Conservation (phyloP, 139 green algal genomes). For the Edaphochlamys debaryana region DNA sequence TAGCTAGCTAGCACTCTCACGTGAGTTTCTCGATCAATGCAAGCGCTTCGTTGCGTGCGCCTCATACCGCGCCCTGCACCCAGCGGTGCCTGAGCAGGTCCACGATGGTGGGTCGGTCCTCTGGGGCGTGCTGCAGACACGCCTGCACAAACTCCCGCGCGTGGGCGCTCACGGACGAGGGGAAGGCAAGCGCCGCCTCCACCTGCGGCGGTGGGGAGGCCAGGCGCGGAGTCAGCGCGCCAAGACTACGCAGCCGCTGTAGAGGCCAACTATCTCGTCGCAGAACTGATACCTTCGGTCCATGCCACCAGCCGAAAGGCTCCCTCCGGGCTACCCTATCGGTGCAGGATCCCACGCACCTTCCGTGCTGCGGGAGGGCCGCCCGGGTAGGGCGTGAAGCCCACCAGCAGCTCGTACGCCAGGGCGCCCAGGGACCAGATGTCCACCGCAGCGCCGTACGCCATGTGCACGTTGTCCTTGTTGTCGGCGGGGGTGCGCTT, state of each 20-base stretch:
- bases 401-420: slow-evolving; percentile 62
- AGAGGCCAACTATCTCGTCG: too few species aligned
- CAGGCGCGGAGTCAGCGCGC: too few species aligned
- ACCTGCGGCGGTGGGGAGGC: too few species aligned
- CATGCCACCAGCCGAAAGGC: too few species aligned
- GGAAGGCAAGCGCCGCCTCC: too few species aligned
- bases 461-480: slow-evolving; percentile 37
- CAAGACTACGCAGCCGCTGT: too few species aligned
- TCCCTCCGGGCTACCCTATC: too few species aligned
- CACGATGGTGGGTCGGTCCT: slow-evolving; percentile 36
- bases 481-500: slow-evolving; percentile 51
- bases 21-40: too few species aligned
- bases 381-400: slow-evolving; percentile 1
- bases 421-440: slow-evolving; percentile 59
- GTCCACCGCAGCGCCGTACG: slow-evolving; percentile 44
- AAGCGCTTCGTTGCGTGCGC: too few species aligned
- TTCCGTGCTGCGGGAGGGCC: not conserved
- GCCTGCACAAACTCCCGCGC: slow-evolving; percentile 34
- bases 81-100: slow-evolving; percentile 58
- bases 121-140: slow-evolving; percentile 30
- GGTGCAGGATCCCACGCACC: not conserved
- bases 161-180: slow-evolving; percentile 29
- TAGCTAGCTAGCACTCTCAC: too few species aligned
- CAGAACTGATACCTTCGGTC: too few species aligned
- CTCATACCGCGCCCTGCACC: too few species aligned